phyloP scores from a whole-genome alignment of 108 stramenopile genomes.

The Fragilaria crotonensis region DNA sequence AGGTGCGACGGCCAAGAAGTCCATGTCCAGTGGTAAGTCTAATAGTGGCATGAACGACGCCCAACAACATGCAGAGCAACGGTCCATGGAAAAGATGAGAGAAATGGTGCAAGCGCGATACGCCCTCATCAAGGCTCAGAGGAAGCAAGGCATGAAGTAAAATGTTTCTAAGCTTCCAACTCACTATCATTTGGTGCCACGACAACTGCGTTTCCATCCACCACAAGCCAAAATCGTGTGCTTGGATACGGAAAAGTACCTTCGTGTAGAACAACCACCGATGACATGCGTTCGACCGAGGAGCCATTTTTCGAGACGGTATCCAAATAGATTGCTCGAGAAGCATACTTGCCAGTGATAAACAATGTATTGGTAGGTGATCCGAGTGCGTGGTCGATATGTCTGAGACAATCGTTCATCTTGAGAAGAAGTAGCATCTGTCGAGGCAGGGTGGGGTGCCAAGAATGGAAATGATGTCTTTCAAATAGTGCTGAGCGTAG shows the following conservation, averaged over 20 bases:
- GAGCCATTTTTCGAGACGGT: slow-evolving; percentile 6
- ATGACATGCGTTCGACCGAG: slow-evolving; percentile 1
- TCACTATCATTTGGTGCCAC: no score
- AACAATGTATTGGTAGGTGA: slow-evolving; percentile 72
- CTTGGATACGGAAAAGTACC: slow-evolving; percentile 42
- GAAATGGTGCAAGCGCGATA: slow-evolving; percentile 57
- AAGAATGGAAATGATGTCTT: slow-evolving; percentile 77
- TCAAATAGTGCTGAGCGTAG: slow-evolving; percentile 85
- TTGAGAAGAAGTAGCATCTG: slow-evolving; percentile 91
- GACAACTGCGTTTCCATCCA: slow-evolving; percentile 5
- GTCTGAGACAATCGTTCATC: slow-evolving; percentile 92
- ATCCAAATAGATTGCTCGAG: slow-evolving; percentile 49
- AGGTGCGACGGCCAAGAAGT: slow-evolving; percentile 24
- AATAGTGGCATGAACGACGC: slow-evolving; percentile 20
- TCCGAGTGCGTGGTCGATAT: slow-evolving; percentile 84
- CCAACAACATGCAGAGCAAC: slow-evolving; percentile 32
- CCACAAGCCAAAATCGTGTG: slow-evolving; percentile 36
- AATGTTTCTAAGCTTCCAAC: no score
- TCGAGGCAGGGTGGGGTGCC: slow-evolving; percentile 74
- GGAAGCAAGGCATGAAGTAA: slow-evolving; percentile 22
- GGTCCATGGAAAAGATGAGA: slow-evolving; percentile 53
- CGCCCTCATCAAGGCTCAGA: slow-evolving; percentile 31
- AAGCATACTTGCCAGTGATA: slow-evolving; percentile 69
- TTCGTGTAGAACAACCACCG: slow-evolving; percentile 43
- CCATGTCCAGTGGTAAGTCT: not conserved